Conservation (phyloP, 2,329 filamentous ascomycete species). For the Talaromyces sp. region DNA sequence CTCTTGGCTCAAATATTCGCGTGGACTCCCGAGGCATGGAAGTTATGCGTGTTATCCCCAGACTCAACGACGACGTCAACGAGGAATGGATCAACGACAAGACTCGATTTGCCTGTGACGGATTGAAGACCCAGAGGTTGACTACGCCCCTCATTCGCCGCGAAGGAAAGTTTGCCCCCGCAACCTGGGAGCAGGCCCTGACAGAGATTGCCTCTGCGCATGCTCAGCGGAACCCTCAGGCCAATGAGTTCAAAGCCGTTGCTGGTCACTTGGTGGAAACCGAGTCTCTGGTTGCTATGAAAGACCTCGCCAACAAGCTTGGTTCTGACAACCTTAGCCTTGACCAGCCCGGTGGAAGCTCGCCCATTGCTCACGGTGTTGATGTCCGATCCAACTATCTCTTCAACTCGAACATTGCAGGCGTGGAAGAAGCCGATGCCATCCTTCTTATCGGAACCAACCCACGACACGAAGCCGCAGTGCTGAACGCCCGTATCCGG, state of each 20-base stretch:
- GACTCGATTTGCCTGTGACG: constrained; percentile 92
- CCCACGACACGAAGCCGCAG: constrained; percentile 88
- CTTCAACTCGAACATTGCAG: constrained; percentile 93
- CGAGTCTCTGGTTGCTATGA: constrained; percentile 91
- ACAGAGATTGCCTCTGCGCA: constrained; percentile 80
- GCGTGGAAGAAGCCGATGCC: constrained; percentile 87
- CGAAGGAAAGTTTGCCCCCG: constrained; percentile 86
- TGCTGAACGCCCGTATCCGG: constrained; percentile 91
- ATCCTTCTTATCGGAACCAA: constrained; percentile 94
- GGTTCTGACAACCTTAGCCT: constrained; percentile 93
- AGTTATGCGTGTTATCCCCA: constrained; percentile 89
- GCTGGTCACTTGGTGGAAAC: constrained; percentile 88
- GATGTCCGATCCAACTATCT: constrained; percentile 92
- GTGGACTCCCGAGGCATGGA: constrained; percentile 90
- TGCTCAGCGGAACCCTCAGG: constrained; percentile 73
- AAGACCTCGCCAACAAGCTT: constrained; percentile 94
- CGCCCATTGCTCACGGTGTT: constrained; percentile 84
- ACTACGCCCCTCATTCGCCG: constrained; percentile 87
- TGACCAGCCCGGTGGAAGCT: constrained; percentile 78
- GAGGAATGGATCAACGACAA: constrained; percentile 99
- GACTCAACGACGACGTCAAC: constrained; percentile 95
- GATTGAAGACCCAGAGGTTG: constrained; percentile 89
- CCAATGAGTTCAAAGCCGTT: constrained; percentile 92
- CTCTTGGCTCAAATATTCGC: constrained; percentile 87
- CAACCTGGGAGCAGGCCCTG: constrained; percentile 92